Evolutionary conservation across 805 yeast species (phyloP), one percentile per base, ranked within the genome.

Genomic region (Ogataea neopini): DNA sequence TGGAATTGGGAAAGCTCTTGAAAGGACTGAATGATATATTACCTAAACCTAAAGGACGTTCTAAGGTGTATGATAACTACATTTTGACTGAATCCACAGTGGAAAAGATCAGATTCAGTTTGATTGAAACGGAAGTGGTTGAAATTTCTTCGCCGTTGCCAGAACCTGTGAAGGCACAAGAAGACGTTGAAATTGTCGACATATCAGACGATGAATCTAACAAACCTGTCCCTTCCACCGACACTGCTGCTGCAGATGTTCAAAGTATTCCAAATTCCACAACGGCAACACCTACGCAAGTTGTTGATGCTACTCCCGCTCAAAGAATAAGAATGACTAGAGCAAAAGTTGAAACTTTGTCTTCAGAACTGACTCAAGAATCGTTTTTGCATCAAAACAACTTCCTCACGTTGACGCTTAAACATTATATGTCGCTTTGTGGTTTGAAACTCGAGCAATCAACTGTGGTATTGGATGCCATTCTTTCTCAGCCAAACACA

Each of bases 51-150:
- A 76, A 71, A 49, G 64, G 73, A 3, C 76, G 73, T 36, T 57
- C 73, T 4, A 77, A 68, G 53, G 60, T 69, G 26, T 60, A 72
- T 25, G 88, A 84, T 53, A 75, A 79, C 0, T 84, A 85, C 53
- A 55, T 68, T 11, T 69, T 79, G 23, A 68, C 79, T 0, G 80
- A 76, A 29, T 68, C 65, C 2, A 74, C 83, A 0, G 64, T 82
- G 2, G 83, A 79, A 33, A 60, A 63, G 8, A 61, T 83, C 2
- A 56, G 50, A 13, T 69, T 79, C 44, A 60, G 64, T 2, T 54
- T 64, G 14, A 47, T 45, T 14, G 61, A 58, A 9, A 39, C 32
- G 6, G 25, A 43, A 26, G 35, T 47, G 34, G 19, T 13, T 30
- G 34, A 45, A 43, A 11, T 11, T 8, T 33, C 25, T 26, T 22